Evolutionary conservation across 306 rosid genomes (phyloP), one percentile per base, ranked within the genome.

Genomic region (Quercus alba): DNA sequence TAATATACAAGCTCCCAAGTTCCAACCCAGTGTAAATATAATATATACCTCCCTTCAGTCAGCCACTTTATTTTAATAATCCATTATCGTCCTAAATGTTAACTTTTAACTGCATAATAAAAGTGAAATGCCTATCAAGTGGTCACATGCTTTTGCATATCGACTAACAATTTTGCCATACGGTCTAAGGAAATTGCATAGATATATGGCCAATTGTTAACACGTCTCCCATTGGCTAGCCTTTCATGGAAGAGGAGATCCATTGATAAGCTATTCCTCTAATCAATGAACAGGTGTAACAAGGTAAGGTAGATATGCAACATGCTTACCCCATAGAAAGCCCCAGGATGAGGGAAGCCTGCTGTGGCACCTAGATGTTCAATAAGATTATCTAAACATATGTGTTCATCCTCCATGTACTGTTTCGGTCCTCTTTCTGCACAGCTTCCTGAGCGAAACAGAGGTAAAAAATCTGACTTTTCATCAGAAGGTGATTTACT

Each of bases 371-470:
- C 90, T 69, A 85, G 80, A 75, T 88, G 92, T 57, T 86, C 88
- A 79, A 54, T 76, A 82, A 93, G 93, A 82, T 88, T 75, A 79
- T 93, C 95, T 61, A 93, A 80, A 61, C 97, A 90, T 52, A 93
- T 19, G 80, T 93, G 95, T 79, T 93, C 95, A 52, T 93, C 97
- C 81, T 93, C 95, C 97, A 93, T 93, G 77, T 77, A 86, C 82
- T 90, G 95, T 86, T 90, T 93, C 44, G 94, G 95, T 67, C 97
- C 97, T 80, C 76, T 93, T 84, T 90, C 97, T 78, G 94, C 89
- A 81, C 97, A 93, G 81, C 97, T 89, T 79, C 95, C 97, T n/a
- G 95, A 93, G 69, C 94, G 88, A 67, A 85, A 89, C 64, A 87
- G 82, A 7, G 97, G 97, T 58, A 85, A 61, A 85, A 81, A 90